Evolutionary conservation across 306 rosid genomes (phyloP).

Genomic region (Herpetospermum pedunculosum): DNA sequence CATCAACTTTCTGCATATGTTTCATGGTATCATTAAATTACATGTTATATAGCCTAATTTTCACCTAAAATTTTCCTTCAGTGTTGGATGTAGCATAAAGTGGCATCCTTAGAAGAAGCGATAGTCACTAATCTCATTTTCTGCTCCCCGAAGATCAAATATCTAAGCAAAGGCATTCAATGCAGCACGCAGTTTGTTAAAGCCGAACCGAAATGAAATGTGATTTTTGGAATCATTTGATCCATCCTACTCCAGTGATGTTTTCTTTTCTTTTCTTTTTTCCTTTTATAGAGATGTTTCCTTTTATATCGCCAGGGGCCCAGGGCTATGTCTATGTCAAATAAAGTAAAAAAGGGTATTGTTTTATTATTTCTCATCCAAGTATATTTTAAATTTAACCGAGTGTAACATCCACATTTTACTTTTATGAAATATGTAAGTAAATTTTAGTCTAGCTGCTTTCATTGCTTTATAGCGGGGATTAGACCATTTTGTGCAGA

Average conservation of each 20-base stretch:
- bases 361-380: neutral
- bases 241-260: neutral
- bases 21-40: neutral
- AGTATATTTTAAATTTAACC: neutral
- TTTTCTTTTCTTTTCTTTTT: neutral
- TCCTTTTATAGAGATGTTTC: neutral
- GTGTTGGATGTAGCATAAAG: slow-evolving; percentile 96
- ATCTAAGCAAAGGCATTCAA: slow-evolving; percentile 12
- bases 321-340: neutral
- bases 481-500: neutral
- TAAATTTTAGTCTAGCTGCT: neutral
- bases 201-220: neutral
- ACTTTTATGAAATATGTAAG: neutral
- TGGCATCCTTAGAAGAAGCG: slow-evolving; percentile 63
- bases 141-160: slow-evolving; percentile 9
- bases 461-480: neutral
- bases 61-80: slow-evolving; percentile 20
- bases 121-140: slow-evolving; percentile 14
- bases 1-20: slow-evolving; percentile 6
- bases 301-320: neutral
- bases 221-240: neutral
- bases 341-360: neutral
- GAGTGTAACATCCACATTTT: neutral
- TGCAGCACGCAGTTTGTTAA: neutral
- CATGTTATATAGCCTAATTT: slow-evolving; percentile 1